Percentiles rank a stretch among this genome's conserved stretches.
These are phyloP conservation scores for Mediolabrus comicus DNA, from an alignment of 108 stramenopile species.

Conservation along the genomic window DNA sequence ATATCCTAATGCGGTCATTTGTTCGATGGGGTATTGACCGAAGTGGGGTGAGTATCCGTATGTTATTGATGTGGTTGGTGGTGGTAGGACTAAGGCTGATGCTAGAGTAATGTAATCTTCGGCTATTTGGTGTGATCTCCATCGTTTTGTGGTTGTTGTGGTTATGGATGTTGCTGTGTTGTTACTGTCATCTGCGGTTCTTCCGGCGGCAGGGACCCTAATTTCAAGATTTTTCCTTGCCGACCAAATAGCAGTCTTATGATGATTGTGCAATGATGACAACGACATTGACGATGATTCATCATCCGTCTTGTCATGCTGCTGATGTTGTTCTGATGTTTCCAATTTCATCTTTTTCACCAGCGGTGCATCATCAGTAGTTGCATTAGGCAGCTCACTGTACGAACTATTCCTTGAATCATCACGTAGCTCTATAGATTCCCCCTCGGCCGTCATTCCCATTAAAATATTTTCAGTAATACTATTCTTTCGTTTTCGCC, in stretches of 20 bases:
- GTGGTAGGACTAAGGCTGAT: constrained; percentile 41
- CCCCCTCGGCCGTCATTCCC: no score
- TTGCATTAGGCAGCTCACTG: background rate
- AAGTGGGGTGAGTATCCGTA: constrained; percentile 54
- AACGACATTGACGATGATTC: background rate
- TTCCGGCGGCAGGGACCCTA: no score
- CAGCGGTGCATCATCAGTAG: background rate
- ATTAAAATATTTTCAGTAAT: constrained; percentile 20
- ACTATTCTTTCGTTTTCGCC: constrained; percentile 11
- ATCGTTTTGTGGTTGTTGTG: constrained; percentile 7
- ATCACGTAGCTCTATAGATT: no score
- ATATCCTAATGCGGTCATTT: constrained; percentile 57
- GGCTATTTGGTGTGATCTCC: constrained; percentile 61
- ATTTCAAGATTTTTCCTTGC: constrained; percentile 22
- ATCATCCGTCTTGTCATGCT: constrained; percentile 8
- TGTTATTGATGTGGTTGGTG: constrained; percentile 43
- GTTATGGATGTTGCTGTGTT: background rate
- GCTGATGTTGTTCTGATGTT: background rate
- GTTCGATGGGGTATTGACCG: constrained; percentile 60
- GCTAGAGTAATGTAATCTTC: constrained; percentile 71
- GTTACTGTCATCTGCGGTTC: no score
- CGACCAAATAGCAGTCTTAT: constrained; percentile 25
- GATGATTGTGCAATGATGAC: background rate
- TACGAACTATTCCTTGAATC: constrained; percentile 3
- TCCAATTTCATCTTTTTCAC: constrained; percentile 10